Base-by-base conservation (phyloP, 1,284 basidiomycete species). In the Leccinum fuscescens region DNA sequence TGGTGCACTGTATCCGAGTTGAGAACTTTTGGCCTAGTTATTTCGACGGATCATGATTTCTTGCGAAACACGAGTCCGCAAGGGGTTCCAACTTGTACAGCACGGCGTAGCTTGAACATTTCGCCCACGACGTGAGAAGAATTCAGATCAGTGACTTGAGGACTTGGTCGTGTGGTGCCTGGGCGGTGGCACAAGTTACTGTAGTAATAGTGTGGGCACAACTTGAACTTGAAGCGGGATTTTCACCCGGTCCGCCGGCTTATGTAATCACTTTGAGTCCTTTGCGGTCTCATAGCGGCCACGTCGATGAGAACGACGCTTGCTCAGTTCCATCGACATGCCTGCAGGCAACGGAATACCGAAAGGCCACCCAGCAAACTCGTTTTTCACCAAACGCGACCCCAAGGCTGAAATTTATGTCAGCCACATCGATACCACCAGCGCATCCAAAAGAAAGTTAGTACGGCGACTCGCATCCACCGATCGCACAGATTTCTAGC, bases 401-500 rank as follows among this genome's bases (percentile, higher is more conserved):
- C 55, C 64, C 3, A 63, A 49, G 27, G 60, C 33, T 52, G 73
- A 72, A 60, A 48, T 75, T 39, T 75, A 69, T 60, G 68, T 72
- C 31, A 74, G 72, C 29, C 71, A 72, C 20, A 53, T 73, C 24
- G 68, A 75, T 46, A 55, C 66, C n/a, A 37, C 62, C 37, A 58
- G 62, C 56, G 58, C 35, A 31, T 65, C 57, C 29, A 58, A 59
- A 15, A 61, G 69, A 58, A 73, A 65, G 71, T 75, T n/a, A 27
- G 49, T 24, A 58, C 51, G 73, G 61, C 20, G 11, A 37, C 22
- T 50, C 48, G 3, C 50, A 3, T 17, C 15, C 6, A 3, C 15
- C 29, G 7, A 48, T 15, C 22, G n/a, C 35, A 27, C 15, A 46
- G 20, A 22, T 51, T 53, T 53, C 27, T 29, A 14, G 49, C 15